Percentiles rank a stretch among this genome's conserved stretches.
phyloP scores from a whole-genome alignment of 2,329 filamentous ascomycete species.

The Tetracladium maxilliforme region DNA sequence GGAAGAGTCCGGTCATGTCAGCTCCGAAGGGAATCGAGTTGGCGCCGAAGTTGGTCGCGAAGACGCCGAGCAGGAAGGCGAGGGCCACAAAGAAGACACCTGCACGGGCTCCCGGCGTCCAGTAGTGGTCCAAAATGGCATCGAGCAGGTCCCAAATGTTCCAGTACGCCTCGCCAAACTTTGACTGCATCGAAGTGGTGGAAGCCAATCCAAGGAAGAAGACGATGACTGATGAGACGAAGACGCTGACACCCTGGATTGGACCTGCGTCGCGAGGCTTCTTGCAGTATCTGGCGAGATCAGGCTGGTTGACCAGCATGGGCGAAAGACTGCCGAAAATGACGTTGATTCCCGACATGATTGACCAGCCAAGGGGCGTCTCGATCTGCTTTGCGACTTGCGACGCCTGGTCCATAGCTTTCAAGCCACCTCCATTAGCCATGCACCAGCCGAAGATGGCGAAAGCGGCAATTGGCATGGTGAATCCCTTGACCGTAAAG shows the following conservation, averaged over 20 bases:
- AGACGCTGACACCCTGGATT: conserved; percentile 2
- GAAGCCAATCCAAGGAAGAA: conserved; percentile 37
- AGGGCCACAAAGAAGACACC: conserved; percentile 33
- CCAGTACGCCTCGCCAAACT: conserved; percentile 27
- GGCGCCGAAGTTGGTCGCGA: conserved; percentile 41
- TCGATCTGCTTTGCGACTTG: too few species aligned
- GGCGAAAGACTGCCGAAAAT: conserved; percentile 22
- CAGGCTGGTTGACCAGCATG: conserved; percentile 25
- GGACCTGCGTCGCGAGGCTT: conserved; percentile 5
- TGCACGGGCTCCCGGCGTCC: conserved; percentile 21
- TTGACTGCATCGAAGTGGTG: conserved; percentile 34
- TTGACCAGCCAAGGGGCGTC: conserved; percentile 22
- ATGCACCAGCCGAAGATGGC: conserved; percentile 50
- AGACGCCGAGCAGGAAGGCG: conserved; percentile 35
- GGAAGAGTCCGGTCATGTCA: conserved; percentile 38
- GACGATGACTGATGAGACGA: conserved; percentile 1
- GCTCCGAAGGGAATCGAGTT: conserved; percentile 39
- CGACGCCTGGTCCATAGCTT: neutral
- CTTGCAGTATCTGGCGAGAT: conserved; percentile 25
- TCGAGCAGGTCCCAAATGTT: conserved; percentile 33
- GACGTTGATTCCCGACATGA: conserved; percentile 22
- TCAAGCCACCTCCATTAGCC: conserved; percentile 32
- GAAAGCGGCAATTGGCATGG: conserved; percentile 42
- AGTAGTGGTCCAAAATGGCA: conserved; percentile 17
- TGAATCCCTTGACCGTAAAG: conserved; percentile 32